Evolutionary conservation across 1,139 yeast genomes (phyloP).

Genomic region (Pneumocystis sp.): DNA sequence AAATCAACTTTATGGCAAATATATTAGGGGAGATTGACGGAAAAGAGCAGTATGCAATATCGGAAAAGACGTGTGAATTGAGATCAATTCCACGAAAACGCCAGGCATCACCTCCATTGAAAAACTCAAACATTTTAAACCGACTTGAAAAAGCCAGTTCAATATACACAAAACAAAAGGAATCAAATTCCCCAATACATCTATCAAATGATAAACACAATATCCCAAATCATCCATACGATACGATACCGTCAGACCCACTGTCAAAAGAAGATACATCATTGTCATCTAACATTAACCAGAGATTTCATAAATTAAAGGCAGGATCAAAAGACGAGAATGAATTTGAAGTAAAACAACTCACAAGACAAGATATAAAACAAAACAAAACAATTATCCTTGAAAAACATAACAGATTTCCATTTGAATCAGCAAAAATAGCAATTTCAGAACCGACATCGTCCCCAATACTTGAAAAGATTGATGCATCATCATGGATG

Average conservation of each 20-base stretch:
- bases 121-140: not conserved
- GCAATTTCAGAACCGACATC: conserved; percentile 1
- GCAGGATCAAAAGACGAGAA: conserved; percentile 16
- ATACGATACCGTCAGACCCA: not conserved
- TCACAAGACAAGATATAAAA: conserved; percentile 4
- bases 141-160: not conserved
- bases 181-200: not conserved
- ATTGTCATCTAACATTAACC: conserved; percentile 3
- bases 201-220: not conserved
- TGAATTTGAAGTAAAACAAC: conserved; percentile 17
- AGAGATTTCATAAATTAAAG: not conserved
- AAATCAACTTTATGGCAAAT: conserved; percentile 21
- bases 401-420: not conserved
- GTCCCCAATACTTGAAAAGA: conserved; percentile 15
- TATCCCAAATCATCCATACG: not conserved
- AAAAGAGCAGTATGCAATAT: not conserved
- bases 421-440: conserved; percentile 1
- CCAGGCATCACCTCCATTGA: not conserved
- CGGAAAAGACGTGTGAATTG: not conserved
- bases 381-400: conserved; percentile 11
- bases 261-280: conserved; percentile 1
- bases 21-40: conserved; percentile 18
- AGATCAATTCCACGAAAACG: conserved; percentile 4
- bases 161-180: not conserved
- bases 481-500: conserved; percentile 12